phyloP scores from a whole-genome alignment of 768 basidiomycete genomes.

The Arthromyces matolae region DNA sequence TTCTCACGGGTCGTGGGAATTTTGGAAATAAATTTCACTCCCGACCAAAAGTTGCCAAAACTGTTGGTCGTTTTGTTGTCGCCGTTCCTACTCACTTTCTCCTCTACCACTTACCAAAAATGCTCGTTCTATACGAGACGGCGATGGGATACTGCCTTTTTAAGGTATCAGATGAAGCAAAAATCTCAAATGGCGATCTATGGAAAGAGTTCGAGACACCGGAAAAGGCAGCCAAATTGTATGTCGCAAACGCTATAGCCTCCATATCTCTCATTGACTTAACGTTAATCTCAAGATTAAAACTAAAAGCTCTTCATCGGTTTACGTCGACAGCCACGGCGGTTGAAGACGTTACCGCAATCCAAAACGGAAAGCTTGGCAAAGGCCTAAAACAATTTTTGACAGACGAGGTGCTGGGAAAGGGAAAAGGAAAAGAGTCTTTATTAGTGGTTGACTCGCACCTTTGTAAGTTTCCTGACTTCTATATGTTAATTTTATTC shows the following conservation, averaged over 20 bases:
- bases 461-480: constrained; percentile 59
- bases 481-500: background rate
- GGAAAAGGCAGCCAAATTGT: constrained; percentile 91
- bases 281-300: constrained; percentile 61
- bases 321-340: constrained; percentile 96
- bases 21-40: constrained; percentile 24
- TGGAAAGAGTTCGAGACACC: constrained; percentile 93
- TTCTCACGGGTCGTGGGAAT: constrained; percentile 31
- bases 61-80: background rate
- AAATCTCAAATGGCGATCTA: constrained; percentile 80
- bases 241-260: constrained; percentile 31
- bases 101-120: constrained; percentile 33
- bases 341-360: constrained; percentile 92
- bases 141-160: constrained; percentile 97
- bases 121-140: constrained; percentile 97
- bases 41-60: constrained; percentile 9
- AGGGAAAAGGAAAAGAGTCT: constrained; percentile 85
- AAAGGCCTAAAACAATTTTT: constrained; percentile 94
- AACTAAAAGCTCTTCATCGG: constrained; percentile 91
- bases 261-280: background rate
- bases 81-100: background rate
- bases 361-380: constrained; percentile 90
- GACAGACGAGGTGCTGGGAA: constrained; percentile 78
- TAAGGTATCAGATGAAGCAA: constrained; percentile 88
- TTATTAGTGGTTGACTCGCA: constrained; percentile 86